A percentile compares a stretch with the other conserved stretches of the same genome.
phyloP scores from a whole-genome alignment of 1,284 basidiomycete species.

The Singerocomus rubriflavus region DNA sequence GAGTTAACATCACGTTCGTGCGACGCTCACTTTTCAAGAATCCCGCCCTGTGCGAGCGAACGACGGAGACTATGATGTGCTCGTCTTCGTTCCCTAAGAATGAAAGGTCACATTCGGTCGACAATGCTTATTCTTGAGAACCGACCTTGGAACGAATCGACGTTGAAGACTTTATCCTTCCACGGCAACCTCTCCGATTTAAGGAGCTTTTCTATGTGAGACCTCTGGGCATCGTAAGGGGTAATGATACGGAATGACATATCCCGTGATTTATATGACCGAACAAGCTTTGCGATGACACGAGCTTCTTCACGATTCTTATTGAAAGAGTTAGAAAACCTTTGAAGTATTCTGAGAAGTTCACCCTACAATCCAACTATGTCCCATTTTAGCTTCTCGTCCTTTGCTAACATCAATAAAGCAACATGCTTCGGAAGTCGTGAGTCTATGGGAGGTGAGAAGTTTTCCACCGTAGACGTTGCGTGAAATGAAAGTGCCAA shows the following conservation, averaged over 20 bases:
- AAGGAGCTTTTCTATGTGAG: conserved; percentile 46
- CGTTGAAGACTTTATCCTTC: conserved; percentile 61
- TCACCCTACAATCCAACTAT: conserved; percentile 29
- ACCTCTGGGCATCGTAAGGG: conserved; percentile 67
- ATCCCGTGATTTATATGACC: conserved; percentile 1
- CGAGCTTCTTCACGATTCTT: conserved; percentile 40
- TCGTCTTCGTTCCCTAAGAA: conserved; percentile 58
- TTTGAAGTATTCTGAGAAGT: not conserved
- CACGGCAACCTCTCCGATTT: conserved; percentile 45
- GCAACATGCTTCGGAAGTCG: conserved; percentile 13
- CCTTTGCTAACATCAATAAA: conserved; percentile 32
- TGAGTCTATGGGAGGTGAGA: conserved; percentile 16
- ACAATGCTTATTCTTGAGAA: conserved; percentile 22
- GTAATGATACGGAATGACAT: conserved; percentile 54
- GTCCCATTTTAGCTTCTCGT: conserved; percentile 18
- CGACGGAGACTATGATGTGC: conserved; percentile 58
- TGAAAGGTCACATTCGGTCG: conserved; percentile 17
- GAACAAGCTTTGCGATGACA: conserved; percentile 38
- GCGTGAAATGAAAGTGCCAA: conserved; percentile 64
- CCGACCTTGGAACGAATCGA: conserved; percentile 65
- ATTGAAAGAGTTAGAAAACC: not conserved
- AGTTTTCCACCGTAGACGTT: conserved; percentile 39
- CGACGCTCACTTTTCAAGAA: conserved; percentile 56
- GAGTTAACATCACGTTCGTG: conserved; percentile 68
- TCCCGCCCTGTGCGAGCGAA: conserved; percentile 55